Base-by-base conservation (phyloP, 345 rosid genomes). In the Rhodamnia argentea region DNA sequence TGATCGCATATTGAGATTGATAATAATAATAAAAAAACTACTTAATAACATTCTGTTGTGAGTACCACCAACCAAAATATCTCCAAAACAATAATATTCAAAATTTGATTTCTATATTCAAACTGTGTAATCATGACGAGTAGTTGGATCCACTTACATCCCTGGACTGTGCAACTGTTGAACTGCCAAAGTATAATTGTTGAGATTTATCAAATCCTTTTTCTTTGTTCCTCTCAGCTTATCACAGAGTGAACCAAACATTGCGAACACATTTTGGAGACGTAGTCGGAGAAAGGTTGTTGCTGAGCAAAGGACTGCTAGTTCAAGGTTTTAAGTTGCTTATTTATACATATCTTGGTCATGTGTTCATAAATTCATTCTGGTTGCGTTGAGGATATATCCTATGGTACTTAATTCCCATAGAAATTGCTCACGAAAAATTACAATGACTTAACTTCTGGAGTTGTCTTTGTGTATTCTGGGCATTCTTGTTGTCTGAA, bases 171-270 rank as follows among this genome's bases (percentile, higher is more conserved):
- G 60, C 57, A 40, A 10, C 40, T 53, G 13, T 50, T 82, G 24
- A 27, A 44, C 84, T 83, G 59, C n/a, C 23, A 56, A 53, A 18
- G 47, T 32, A 70, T 29, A 70, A 56, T 44, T 32, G 84, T 54
- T 82, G 16, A 54, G 57, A 53, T 59, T 47, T 50, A 81, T 47
- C 52, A 57, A 82, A 37, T 74, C 85, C 84, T 56, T 85, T 56
- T 62, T 82, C 81, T 62, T 59, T 52, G 82, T 76, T 87, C 85
- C 89, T 56, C 86, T 82, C 93, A 94, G 97, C 90, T 90, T 91
- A 85, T 97, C 99, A 60, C 95, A 96, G 88, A 97, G 99, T 88
- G 99, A 97, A 90, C 98, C 99, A 70, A 94, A 97, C 91, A 92
- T 97, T 60, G 96, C 98, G 44, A 93, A 93, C 85, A 90, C 94